Evolutionary conservation across 371 early-diverging fungal species (phyloP).

Genomic region (Caulochytrium protostelioides): DNA sequence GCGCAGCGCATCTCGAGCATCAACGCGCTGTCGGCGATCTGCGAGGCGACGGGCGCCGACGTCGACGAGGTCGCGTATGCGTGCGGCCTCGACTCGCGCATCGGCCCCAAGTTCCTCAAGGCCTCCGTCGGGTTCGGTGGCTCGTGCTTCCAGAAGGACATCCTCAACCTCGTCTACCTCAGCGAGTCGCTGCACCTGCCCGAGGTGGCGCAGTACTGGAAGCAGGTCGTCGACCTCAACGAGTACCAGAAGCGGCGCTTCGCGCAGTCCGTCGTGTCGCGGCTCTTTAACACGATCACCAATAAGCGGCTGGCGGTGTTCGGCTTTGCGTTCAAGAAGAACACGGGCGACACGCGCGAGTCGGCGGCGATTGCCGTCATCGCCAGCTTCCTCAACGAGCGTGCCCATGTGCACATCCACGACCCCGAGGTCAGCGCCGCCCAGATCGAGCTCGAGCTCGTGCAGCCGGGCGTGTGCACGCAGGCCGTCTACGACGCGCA

Average conservation of each 20-base stretch:
- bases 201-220: conserved; percentile 87
- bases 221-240: conserved; percentile 73
- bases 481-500: conserved; percentile 28
- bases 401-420: conserved; percentile 57
- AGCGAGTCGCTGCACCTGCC: conserved; percentile 57
- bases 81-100: conserved; percentile 65
- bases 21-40: conserved; percentile 76
- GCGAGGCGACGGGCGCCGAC: conserved; percentile 88
- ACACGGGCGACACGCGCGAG: conserved; percentile 87
- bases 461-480: conserved; percentile 44
- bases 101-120: conserved; percentile 79
- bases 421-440: conserved; percentile 72
- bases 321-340: conserved; percentile 91
- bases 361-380: conserved; percentile 70
- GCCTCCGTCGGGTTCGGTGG: conserved; percentile 88
- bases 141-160: conserved; percentile 89
- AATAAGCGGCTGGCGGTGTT: conserved; percentile 62
- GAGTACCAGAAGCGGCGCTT: conserved; percentile 82
- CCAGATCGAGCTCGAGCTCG: conserved; percentile 60
- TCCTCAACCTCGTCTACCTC: conserved; percentile 74
- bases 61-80: conserved; percentile 86
- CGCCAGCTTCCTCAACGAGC: conserved; percentile 58
- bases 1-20: conserved; percentile 89
- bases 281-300: conserved; percentile 62
- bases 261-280: conserved; percentile 38